These are phyloP conservation scores for Diaporthe ampelina DNA, from an alignment of 2,329 filamentous ascomycete genomes.

Conservation along the genomic window DNA sequence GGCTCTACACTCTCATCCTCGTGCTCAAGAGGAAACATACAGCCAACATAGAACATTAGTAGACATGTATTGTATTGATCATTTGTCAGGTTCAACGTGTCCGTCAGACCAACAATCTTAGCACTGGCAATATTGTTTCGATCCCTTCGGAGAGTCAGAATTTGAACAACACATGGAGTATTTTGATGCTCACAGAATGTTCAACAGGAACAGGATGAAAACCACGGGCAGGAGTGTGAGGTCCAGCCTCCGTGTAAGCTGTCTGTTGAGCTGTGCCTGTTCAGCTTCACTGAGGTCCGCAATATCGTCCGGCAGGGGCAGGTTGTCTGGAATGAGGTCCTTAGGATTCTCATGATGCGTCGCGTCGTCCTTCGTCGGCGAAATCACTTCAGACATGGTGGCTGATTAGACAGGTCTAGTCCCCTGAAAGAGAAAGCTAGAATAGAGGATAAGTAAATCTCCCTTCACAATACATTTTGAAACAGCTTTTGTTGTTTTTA, in stretches of 20 bases:
- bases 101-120: slow-evolving; percentile 10
- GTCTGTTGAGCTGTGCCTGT: neutral
- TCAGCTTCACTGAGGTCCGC: neutral
- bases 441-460: neutral
- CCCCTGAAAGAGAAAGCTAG: neutral
- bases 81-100: slow-evolving; percentile 2
- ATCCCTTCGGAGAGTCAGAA: neutral
- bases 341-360: neutral
- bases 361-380: neutral
- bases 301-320: slow-evolving; percentile 21
- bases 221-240: neutral
- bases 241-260: neutral
- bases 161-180: neutral
- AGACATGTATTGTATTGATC: slow-evolving; percentile 7
- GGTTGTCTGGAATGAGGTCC: neutral
- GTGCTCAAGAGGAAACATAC: neutral
- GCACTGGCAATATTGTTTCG: slow-evolving; percentile 16
- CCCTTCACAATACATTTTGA: neutral
- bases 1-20: no score
- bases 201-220: neutral
- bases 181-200: neutral
- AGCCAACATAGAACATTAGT: slow-evolving; percentile 21
- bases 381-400: slow-evolving; percentile 1
- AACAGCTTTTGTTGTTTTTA: neutral
- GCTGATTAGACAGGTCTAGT: no score